Base-by-base conservation (phyloP, 768 basidiomycete genomes). In the Pleurotus pulmonarius region DNA sequence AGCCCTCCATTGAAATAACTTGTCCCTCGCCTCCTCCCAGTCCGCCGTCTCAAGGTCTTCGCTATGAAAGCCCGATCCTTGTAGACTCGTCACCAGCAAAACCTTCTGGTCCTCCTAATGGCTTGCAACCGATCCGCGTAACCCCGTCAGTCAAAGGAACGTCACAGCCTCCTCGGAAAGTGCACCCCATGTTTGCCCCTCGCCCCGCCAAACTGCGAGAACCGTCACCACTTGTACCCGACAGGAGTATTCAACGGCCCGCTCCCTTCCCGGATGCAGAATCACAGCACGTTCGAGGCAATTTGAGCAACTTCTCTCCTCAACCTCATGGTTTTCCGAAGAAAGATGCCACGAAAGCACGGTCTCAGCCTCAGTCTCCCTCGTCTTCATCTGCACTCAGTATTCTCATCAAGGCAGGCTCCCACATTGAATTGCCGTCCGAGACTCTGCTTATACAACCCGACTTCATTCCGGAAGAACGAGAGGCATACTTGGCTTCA, bases 271-370 rank as follows among this genome's bases (percentile, higher is more conserved):
- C 88, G 26, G 70, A 72, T 60, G 62, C 62, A 46, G 69, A 72
- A 20, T 73, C 70, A 13, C 86, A 87, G 63, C 88, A 90, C 69
- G 76, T 86, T 60, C 82, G 78, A 60, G 86, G 86, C 37, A 66
- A 72, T 15, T 86, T 87, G 63, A 76, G 68, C 39, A 4, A 15
- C 24, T 18, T 40, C 18, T 18, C 24, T 22, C 18, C 39, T 9
- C 29, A 8, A 34, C 29, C 29, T 49, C 20, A 29, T n/a, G 37
- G 7, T 34, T 3, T 11, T n/a, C 25, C 48, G 25, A 20, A 49
- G 26, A 29, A 49, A 49, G 24, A n/a, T 37, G n/a, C 37, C 5
- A 6, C 22, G 4, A 34, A 34, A 34, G 29, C 29, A 11, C 29
- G 29, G 11, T 34, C 29, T 34, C 29, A 34, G 29, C 11, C 29